These are phyloP conservation scores for Colletotrichum sp. DNA, from an alignment of 2,329 filamentous ascomycete species.

Conservation along the genomic window DNA sequence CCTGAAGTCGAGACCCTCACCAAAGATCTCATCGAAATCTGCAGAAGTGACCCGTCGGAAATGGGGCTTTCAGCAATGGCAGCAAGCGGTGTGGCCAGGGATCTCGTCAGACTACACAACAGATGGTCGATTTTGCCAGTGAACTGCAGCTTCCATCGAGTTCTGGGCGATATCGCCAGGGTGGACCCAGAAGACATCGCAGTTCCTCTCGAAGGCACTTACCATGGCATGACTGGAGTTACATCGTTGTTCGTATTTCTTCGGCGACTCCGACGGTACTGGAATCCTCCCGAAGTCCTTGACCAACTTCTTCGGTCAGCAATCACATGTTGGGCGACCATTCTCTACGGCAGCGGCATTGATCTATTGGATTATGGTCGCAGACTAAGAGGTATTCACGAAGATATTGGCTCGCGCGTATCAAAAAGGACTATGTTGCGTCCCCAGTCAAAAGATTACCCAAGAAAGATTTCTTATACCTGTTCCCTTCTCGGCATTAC, in stretches of 20 bases:
- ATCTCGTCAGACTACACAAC: rapidly evolving
- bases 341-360: background rate
- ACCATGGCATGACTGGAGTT: rapidly evolving
- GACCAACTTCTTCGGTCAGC: background rate
- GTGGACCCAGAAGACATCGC: rapidly evolving
- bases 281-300: background rate
- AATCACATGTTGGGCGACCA: background rate
- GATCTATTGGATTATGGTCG: background rate
- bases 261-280: rapidly evolving
- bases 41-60: background rate
- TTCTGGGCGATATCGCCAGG: rapidly evolving
- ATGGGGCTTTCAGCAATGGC: background rate
- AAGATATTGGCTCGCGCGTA: no score
- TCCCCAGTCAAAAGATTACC: no score
- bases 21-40: rapidly evolving
- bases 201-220: rapidly evolving
- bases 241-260: rapidly evolving
- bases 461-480: no score
- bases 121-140: rapidly evolving
- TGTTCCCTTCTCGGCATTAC: no score
- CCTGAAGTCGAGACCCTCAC: background rate
- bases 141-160: background rate
- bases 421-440: no score
- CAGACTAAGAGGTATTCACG: no score
- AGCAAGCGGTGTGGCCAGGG: rapidly evolving